phyloP scores from a whole-genome alignment of 2,329 filamentous ascomycete species.

The Davidsoniella neocaledoniae region DNA sequence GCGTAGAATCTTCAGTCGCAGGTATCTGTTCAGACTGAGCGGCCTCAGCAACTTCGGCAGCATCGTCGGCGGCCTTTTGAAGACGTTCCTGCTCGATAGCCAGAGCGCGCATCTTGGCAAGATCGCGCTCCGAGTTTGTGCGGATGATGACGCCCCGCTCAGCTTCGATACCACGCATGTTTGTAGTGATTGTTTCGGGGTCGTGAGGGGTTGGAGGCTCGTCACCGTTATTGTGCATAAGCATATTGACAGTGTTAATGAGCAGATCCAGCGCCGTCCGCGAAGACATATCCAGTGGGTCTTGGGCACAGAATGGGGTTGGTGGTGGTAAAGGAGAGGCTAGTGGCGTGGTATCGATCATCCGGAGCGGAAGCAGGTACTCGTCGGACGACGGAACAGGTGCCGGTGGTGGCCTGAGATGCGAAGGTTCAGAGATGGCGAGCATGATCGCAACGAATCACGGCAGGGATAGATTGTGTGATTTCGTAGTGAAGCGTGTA shows the following conservation, averaged over 20 bases:
- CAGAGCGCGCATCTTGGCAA: constrained; percentile 28
- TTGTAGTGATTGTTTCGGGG: constrained; percentile 44
- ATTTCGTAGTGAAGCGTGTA: no score
- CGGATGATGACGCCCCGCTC: constrained; percentile 45
- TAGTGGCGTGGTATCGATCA: constrained; percentile 12
- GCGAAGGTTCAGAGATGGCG: not conserved
- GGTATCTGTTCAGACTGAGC: not conserved
- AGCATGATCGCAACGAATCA: not conserved
- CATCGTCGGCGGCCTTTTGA: constrained; percentile 7
- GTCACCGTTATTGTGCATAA: constrained; percentile 60
- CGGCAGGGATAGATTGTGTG: no score
- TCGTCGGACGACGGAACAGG: constrained; percentile 26
- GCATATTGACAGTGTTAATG: constrained; percentile 51
- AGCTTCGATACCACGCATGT: constrained; percentile 45
- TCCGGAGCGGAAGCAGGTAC: constrained; percentile 16
- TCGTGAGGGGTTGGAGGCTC: constrained; percentile 61
- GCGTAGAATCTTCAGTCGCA: not conserved
- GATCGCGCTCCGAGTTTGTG: constrained; percentile 38
- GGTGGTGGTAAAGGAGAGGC: constrained; percentile 14
- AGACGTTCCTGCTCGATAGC: constrained; percentile 17
- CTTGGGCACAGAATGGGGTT: constrained; percentile 17
- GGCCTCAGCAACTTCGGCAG: not conserved
- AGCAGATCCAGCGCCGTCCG: constrained; percentile 64
- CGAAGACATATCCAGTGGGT: constrained; percentile 40
- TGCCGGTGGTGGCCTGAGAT: constrained; percentile 24